A percentile compares a stretch with the other conserved stretches of the same genome.
phyloP scores from a whole-genome alignment of 306 rosid species.

The Pterocarpus santalinus region DNA sequence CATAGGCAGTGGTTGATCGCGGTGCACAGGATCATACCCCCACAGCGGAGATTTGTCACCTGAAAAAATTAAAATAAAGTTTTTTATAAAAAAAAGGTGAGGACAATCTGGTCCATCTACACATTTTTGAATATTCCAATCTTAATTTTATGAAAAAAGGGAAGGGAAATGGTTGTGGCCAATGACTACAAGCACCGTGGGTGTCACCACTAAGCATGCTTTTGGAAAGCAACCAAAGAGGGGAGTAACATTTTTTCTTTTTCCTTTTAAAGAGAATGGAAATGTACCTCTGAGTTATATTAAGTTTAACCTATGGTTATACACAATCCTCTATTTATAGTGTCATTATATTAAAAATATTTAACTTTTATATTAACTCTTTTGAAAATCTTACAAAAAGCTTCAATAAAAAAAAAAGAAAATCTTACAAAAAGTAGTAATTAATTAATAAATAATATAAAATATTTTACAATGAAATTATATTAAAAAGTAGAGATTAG shows the following conservation, averaged over 20 bases:
- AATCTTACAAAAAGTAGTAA: no score
- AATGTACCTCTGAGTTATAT: background rate
- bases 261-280: background rate
- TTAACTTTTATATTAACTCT: no score
- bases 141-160: background rate
- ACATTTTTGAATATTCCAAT: background rate
- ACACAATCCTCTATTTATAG: no score
- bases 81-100: background rate
- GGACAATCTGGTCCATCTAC: background rate
- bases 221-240: slow-evolving; percentile 28
- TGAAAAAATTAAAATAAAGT: slow-evolving; percentile 28
- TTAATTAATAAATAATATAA: no score
- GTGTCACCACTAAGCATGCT: slow-evolving; percentile 9
- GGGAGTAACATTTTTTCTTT: slow-evolving; percentile 15
- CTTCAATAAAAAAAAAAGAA: no score
- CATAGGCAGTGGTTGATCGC: slow-evolving; percentile 84
- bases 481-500: no score
- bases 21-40: slow-evolving; percentile 86
- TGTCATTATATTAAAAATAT: no score
- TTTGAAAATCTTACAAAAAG: no score
- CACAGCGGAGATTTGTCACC: slow-evolving; percentile 76
- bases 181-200: background rate
- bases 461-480: no score
- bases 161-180: background rate
- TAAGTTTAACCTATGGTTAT: no score